Conservation (phyloP, 257 asterid genomes). For the Nicotiana tomentosiformis region DNA sequence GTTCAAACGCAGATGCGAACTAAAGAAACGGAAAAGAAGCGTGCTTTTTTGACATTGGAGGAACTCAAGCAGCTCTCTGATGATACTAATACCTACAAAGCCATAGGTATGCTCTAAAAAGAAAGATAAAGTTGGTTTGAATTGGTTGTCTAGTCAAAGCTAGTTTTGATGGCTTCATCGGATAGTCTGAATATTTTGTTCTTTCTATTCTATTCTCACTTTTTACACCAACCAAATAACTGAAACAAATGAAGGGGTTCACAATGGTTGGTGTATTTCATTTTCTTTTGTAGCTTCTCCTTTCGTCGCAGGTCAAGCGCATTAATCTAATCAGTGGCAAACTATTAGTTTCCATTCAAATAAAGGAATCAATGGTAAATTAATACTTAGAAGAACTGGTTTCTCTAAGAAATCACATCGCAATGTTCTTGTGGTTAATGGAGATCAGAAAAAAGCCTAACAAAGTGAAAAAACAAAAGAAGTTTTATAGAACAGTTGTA, state of each 20-base stretch:
- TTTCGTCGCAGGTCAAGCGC: background rate
- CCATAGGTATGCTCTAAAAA: slow-evolving; percentile 41
- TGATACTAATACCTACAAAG: slow-evolving; percentile 78
- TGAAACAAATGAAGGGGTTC: background rate
- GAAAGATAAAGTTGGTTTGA: background rate
- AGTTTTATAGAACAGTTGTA: background rate
- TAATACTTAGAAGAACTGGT: background rate
- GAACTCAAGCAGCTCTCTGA: slow-evolving; percentile 73
- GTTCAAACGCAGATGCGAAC: slow-evolving; percentile 77
- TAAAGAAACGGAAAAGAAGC: slow-evolving; percentile 84
- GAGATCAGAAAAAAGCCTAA: background rate
- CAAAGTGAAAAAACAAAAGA: background rate
- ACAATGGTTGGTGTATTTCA: background rate
- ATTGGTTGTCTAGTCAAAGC: background rate
- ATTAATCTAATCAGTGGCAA: background rate
- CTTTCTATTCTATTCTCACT: background rate
- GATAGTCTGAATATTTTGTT: background rate
- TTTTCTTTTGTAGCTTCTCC: background rate
- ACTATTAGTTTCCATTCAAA: background rate
- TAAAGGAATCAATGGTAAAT: background rate
- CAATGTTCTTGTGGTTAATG: background rate
- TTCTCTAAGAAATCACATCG: background rate
- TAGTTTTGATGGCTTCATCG: background rate
- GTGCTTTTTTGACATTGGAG: slow-evolving; percentile 90
- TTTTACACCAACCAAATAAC: background rate